phyloP scores from a whole-genome alignment of 1,284 basidiomycete species.

The Cystobasidium sp. region DNA sequence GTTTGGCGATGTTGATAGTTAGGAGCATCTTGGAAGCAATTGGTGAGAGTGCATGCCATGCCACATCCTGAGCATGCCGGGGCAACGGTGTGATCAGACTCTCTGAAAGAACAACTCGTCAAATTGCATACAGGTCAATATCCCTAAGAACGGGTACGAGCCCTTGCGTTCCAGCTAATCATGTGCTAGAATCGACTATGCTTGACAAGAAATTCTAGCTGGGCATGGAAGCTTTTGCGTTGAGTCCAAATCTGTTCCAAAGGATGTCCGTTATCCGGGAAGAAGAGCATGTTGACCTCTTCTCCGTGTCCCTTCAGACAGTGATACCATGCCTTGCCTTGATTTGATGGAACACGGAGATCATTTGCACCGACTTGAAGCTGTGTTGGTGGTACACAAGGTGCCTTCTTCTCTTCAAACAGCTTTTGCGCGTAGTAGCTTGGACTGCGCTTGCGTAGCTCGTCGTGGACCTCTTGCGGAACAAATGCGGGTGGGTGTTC shows the following conservation, averaged over 20 bases:
- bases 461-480: conserved; percentile 59
- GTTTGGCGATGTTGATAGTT: too few relatives aligned
- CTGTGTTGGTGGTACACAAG: conserved; percentile 62
- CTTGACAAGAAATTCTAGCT: conserved; percentile 22
- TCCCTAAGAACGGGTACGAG: background rate
- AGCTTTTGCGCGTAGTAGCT: conserved; percentile 65
- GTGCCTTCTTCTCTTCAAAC: conserved; percentile 5
- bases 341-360: conserved; percentile 67
- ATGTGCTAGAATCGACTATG: conserved; percentile 10
- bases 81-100: too few relatives aligned
- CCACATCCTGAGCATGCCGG: too few relatives aligned
- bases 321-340: conserved; percentile 69
- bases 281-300: conserved; percentile 67
- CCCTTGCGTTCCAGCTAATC: background rate
- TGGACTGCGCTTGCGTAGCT: conserved; percentile 65
- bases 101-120: too few relatives aligned
- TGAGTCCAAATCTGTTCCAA: conserved; percentile 58
- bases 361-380: conserved; percentile 68
- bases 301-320: conserved; percentile 63
- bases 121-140: too few relatives aligned
- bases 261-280: conserved; percentile 67
- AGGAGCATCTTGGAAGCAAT: too few relatives aligned
- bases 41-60: too few relatives aligned
- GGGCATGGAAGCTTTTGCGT: conserved; percentile 6
- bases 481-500: conserved; percentile 57